Base-by-base conservation (phyloP, 2,329 filamentous ascomycete genomes). In the Pseudofabraea citricarpa region DNA sequence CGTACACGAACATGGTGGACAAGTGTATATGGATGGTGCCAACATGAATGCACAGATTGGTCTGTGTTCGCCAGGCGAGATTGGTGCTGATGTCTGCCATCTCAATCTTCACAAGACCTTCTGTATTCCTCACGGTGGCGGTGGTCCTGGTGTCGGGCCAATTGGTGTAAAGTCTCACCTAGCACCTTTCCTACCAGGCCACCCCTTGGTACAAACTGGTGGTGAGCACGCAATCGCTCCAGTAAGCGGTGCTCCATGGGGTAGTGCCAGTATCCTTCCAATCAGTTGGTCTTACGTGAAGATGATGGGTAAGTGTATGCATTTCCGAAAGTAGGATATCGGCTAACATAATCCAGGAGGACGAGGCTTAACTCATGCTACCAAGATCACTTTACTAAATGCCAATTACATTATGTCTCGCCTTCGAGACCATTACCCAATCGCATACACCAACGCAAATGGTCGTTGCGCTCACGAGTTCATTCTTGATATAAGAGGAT, bases 31-130 rank as follows among this genome's bases (percentile, higher is more conserved):
- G 91, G 91, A 97, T 62, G 91, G 91, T 37, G 91, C 91, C 53
- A 97, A 97, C 71, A 93, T 96, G 89, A 97, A 96, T 62, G 91
- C 91, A 15, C 91, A 97, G 67, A 96, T 97, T 51, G 91, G 91
- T 10, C 77, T 97, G 9, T 95, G 89, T 71, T 95, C 89, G 1
- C 91, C 91, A 2, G 91, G 91, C 29, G 90, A 94, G 64, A 95
- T 97, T 54, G 91, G 91, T 16, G 91, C 91, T 22, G 91, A 97
- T 63, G 90, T 96, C 29, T 97, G 91, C 76, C 91, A 96, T 71
- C 74, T 97, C 47, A 97, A 97, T 68, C 77, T 97, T 32, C 91
- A 97, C 79, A 97, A 97, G 78, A 97, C 91, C 3, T 97, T 97
- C 74, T 97, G 91, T 64, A 97, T 97, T 58, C 91, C 91, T 36